Base-by-base conservation (phyloP, 2,329 filamentous ascomycete species). In the Ustulina deusta region DNA sequence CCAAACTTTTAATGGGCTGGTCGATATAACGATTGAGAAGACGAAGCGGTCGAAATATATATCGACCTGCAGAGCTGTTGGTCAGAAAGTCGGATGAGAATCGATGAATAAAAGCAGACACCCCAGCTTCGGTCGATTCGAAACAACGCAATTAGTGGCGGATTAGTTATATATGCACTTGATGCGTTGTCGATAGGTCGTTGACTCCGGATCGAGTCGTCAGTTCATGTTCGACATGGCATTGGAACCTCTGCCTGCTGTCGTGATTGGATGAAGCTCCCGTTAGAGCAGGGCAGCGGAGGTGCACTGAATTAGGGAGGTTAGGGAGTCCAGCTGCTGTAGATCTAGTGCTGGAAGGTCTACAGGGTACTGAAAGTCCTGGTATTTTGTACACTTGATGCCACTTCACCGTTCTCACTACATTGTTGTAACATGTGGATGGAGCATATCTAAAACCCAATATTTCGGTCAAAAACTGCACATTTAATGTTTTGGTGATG, bases 11-110 rank as follows among this genome's bases (percentile, higher is more conserved):
- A 22, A 17, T 29, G 55, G 27, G 36, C 40, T 38, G 38, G 6
- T 29, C 40, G 36, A 48, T 34, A 44, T 11, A 17, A 17, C 29
- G 44, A 52, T 17, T 17, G 51, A 48, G 60, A 44, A 49, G 38
- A 11, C 15, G 29, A 48, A 38, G 46, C n/a, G 61, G 61, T 27
- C 11, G 17, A 17, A 29, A 27, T 40, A 54, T 49, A 54, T 40
- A 6, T n/a, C n/a, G 48, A 9, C 17, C 38, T 29, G 13, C 40
- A n/a, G 17, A 20, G 49, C 5, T 44, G 34, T 36, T 15, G n/a
- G 9, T 27, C 2, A 6, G 22, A 56, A n/a, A n/a, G n/a, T n/a
- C n/a, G n/a, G n/a, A 56, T 44, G 20, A 55, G 36, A 46, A 29
- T 46, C 27, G 34, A 46, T 27, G 27, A 52, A 54, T 29, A 54